A percentile compares a stretch with the other conserved stretches of the same genome.
Evolutionary conservation across 73 alveolate genomes (phyloP).

Genomic region (Paramecium tetraurelia): DNA sequence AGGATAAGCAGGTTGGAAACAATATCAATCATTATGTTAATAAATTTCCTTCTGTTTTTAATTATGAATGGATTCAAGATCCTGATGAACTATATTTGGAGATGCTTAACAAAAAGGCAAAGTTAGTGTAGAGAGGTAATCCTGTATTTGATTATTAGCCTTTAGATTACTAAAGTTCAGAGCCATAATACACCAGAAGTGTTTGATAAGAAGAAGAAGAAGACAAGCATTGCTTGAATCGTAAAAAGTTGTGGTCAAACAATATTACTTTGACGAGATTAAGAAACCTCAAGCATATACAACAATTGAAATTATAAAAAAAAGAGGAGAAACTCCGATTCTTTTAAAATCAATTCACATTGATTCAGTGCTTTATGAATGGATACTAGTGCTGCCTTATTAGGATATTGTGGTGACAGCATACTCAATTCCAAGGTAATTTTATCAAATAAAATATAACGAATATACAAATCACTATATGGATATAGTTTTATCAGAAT

Average conservation of each 20-base stretch:
- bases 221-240: background rate
- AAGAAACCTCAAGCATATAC: background rate
- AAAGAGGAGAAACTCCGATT: background rate
- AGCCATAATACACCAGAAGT: background rate
- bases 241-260: background rate
- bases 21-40: background rate
- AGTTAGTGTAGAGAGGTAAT: background rate
- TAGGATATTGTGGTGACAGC: background rate
- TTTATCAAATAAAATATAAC: constrained; percentile 7
- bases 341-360: background rate
- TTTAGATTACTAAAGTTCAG: background rate
- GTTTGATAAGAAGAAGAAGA: background rate
- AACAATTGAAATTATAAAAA: background rate
- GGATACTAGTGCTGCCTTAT: constrained; percentile 5
- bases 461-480: background rate
- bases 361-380: background rate
- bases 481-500: background rate
- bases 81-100: background rate
- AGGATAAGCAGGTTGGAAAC: background rate
- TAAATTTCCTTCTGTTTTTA: background rate
- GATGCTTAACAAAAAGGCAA: background rate
- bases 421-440: background rate
- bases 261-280: background rate
- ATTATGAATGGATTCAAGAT: background rate
- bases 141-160: background rate